These are phyloP conservation scores for Entrophospora sp. DNA, from an alignment of 192 early-diverging fungal species.

Conservation along the genomic window DNA sequence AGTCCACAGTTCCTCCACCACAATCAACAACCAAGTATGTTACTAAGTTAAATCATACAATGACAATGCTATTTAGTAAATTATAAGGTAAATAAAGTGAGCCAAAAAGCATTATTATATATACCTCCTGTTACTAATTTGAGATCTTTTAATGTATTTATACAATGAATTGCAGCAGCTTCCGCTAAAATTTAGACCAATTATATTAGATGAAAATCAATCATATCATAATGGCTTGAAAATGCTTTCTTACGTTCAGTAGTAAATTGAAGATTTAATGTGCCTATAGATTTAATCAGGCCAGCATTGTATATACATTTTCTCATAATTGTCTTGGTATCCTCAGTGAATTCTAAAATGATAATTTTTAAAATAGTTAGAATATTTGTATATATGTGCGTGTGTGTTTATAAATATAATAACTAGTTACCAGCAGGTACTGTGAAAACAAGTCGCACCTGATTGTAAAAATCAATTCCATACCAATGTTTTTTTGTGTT, in stretches of 20 bases:
- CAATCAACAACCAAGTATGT: no score
- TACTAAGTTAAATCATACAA: no score
- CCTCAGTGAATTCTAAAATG: neutral
- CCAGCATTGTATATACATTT: conserved; percentile 41
- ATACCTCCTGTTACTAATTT: neutral
- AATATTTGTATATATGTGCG: neutral
- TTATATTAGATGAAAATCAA: no score
- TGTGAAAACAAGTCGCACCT: conserved; percentile 1
- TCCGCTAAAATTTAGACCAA: neutral
- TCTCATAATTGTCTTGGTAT: conserved; percentile 44
- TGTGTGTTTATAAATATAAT: neutral
- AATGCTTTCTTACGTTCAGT: conserved; percentile 18
- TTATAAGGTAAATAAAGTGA: no score
- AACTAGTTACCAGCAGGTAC: conserved; percentile 4
- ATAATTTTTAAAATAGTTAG: neutral
- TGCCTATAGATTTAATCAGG: conserved; percentile 28
- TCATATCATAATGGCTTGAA: no score
- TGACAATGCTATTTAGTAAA: no score
- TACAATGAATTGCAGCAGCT: no score
- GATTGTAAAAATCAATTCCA: neutral
- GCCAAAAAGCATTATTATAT: no score
- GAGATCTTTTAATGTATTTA: neutral
- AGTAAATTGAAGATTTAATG: neutral
- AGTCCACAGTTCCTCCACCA: no score
- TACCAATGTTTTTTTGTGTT: neutral